Evolutionary conservation across 2,329 filamentous ascomycete genomes (phyloP).

Genomic region (Fusarium coicis): DNA sequence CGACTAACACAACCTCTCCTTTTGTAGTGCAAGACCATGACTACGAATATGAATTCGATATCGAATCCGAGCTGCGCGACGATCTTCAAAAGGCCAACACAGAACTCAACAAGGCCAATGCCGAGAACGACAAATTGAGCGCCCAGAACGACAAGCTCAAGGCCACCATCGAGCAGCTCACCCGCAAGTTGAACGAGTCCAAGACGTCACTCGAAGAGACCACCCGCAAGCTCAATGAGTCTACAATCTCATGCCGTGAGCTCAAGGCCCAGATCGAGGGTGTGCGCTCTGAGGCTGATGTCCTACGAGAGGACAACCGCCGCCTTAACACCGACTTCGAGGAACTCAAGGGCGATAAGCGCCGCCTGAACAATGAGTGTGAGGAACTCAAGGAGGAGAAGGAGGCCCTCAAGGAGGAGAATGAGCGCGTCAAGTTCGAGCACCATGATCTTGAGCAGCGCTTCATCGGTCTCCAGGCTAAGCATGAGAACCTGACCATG

Average conservation of each 20-base stretch:
- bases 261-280: constrained; percentile 44
- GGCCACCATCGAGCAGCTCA: constrained; percentile 43
- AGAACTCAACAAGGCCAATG: constrained; percentile 44
- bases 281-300: constrained; percentile 40
- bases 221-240: constrained; percentile 30
- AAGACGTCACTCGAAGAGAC: constrained; percentile 35
- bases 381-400: constrained; percentile 40
- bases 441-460: constrained; percentile 43
- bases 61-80: constrained; percentile 38
- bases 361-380: constrained; percentile 43
- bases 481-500: constrained; percentile 46
- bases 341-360: constrained; percentile 43
- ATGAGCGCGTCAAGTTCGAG: constrained; percentile 44
- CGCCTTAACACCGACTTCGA: constrained; percentile 40
- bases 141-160: constrained; percentile 46
- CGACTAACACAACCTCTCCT: constrained; percentile 28
- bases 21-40: constrained; percentile 37
- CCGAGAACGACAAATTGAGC: constrained; percentile 45
- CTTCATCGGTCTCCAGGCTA: constrained; percentile 44
- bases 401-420: constrained; percentile 40
- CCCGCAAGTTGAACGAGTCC: constrained; percentile 45
- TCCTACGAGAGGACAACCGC: constrained; percentile 43
- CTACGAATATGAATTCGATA: constrained; percentile 42
- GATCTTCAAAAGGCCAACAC: constrained; percentile 46
- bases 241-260: constrained; percentile 38